phyloP scores from a whole-genome alignment of 2,329 filamentous ascomycete species.

The Ilyonectria sp. region DNA sequence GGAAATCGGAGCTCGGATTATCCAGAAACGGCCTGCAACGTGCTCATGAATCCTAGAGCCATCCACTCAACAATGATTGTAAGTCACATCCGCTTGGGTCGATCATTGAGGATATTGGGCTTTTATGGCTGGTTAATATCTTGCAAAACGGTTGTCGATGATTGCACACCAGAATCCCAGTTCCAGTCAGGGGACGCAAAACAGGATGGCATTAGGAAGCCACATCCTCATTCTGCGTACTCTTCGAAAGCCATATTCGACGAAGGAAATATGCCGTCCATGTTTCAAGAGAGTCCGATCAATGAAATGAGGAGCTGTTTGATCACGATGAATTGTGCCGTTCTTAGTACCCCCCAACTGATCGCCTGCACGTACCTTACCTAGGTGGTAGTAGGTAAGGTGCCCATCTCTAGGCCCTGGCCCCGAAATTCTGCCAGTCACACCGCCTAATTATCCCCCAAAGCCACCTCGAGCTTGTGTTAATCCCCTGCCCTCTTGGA shows the following conservation, averaged over 20 bases:
- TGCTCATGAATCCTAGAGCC: neutral
- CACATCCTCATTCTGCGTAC: neutral
- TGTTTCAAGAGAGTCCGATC: no score
- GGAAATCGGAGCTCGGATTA: neutral
- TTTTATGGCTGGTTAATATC: neutral
- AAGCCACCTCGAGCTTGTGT: slow-evolving; percentile 22
- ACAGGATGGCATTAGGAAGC: neutral
- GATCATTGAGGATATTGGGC: neutral
- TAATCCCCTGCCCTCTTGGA: slow-evolving; percentile 4
- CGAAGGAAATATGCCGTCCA: no score
- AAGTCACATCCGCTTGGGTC: no score
- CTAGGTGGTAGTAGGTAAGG: no score
- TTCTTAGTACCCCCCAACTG: no score
- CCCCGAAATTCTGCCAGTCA: slow-evolving; percentile 43
- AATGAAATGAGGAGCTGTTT: no score
- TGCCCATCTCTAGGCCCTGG: neutral
- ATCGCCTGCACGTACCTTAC: no score
- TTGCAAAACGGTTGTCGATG: neutral
- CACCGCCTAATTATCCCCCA: slow-evolving; percentile 51
- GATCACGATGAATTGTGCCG: no score
- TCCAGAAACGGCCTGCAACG: neutral
- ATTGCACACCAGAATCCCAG: neutral
- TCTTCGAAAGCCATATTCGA: no score
- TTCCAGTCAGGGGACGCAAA: neutral
- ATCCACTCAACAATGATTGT: neutral